phyloP scores from a whole-genome alignment of 768 basidiomycete species.

The Boletus sp. region DNA sequence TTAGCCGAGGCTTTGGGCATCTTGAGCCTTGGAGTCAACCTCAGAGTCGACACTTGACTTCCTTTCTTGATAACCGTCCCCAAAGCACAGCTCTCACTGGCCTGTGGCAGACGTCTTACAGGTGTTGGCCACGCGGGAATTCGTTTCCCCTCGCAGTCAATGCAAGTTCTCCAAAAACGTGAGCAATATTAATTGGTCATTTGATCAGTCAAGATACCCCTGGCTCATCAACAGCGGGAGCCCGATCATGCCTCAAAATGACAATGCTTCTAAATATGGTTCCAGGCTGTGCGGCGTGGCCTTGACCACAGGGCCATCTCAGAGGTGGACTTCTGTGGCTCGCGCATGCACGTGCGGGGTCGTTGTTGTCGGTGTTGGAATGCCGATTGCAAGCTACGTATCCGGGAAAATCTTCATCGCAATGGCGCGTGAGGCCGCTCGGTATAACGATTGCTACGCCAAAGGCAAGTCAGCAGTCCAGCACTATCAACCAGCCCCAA shows the following conservation, averaged over 20 bases:
- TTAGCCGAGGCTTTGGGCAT: no score
- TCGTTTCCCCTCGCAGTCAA: not conserved
- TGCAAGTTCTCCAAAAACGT: not conserved
- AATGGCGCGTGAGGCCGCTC: not conserved
- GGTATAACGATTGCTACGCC: not conserved
- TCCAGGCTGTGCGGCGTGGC: not conserved
- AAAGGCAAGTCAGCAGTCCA: not conserved
- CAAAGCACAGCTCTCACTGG: no score
- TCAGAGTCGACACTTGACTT: no score
- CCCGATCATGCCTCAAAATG: not conserved
- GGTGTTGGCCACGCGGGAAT: no score
- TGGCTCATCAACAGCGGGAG: not conserved
- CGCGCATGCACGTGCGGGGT: not conserved
- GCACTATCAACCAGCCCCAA: not conserved
- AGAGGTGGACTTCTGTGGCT: not conserved
- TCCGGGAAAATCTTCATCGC: not conserved
- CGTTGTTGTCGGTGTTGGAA: not conserved
- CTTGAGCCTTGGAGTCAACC: no score
- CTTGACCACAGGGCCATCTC: not conserved
- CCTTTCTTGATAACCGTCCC: no score
- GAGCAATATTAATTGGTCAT: not conserved
- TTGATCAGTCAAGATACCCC: not conserved
- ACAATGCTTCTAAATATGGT: not conserved
- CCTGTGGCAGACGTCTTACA: no score
- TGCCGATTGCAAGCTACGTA: not conserved